Conservation (phyloP, 306 rosid genomes). For the Rosa rugosa region DNA sequence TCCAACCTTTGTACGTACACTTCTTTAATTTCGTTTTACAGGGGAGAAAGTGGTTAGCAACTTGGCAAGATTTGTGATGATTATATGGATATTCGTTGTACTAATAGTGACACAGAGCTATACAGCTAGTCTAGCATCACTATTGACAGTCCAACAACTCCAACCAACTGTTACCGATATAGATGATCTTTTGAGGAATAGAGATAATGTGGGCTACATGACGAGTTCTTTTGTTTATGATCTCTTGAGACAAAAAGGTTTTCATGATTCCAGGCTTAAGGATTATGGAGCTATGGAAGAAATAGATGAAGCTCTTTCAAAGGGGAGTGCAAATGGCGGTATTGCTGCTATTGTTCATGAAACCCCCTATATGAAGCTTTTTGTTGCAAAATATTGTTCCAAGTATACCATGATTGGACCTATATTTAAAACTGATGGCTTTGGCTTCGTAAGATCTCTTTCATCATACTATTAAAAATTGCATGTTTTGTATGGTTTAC, state of each 20-base stretch:
- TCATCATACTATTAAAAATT: neutral
- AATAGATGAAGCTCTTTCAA: constrained; percentile 3
- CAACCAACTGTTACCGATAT: constrained; percentile 38
- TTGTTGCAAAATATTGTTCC: constrained; percentile 21
- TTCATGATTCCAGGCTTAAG: constrained; percentile 29
- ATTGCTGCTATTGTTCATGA: constrained; percentile 35
- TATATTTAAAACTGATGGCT: constrained; percentile 5
- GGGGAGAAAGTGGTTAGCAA: constrained; percentile 52
- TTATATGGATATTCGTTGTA: constrained; percentile 53
- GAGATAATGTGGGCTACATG: constrained; percentile 46
- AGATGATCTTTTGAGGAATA: constrained; percentile 26
- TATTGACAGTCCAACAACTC: constrained; percentile 46
- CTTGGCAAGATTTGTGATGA: constrained; percentile 50
- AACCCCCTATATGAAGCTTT: constrained; percentile 13
- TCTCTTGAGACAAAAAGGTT: constrained; percentile 33
- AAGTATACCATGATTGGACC: constrained; percentile 25
- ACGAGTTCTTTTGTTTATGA: constrained; percentile 40
- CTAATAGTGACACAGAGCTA: constrained; percentile 54
- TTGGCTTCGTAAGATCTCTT: constrained; percentile 29
- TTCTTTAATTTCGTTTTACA: neutral
- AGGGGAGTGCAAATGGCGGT: constrained; percentile 20
- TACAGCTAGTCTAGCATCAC: constrained; percentile 54
- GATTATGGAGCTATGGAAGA: constrained; percentile 5
- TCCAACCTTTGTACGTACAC: neutral
- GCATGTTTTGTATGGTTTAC: neutral